Base-by-base conservation (phyloP, 108 stramenopile species). In the Epipyxis sp. region DNA sequence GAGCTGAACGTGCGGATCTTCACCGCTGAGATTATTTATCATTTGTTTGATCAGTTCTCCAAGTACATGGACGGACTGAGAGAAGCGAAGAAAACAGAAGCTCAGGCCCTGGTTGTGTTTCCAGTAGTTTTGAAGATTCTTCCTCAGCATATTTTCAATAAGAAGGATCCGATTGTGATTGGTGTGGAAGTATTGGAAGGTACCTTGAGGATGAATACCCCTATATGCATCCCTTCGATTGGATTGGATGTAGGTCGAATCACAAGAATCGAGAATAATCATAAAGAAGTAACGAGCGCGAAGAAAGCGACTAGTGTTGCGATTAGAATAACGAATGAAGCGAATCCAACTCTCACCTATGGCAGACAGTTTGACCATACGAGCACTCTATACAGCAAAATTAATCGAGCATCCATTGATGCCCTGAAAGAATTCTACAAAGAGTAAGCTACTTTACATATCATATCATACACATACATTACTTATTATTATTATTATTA, bases 1-100 rank as follows among this genome's bases (percentile, higher is more conserved):
- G 94, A 95, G 59, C 85, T 89, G 78, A 89, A 91, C 69, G 96
- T 99, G 13, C 86, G 91, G 37, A 95, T 99, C 78, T 97, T 99
- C 88, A 96, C 95, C 1, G 98, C 98, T 30, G 98, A 99, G 78
- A 99, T 99, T 79, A 99, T 99, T 81, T 99, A 99, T 87, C 98
- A 99, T 84, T 87, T 99, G 67, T 97, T 97, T 77, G 96, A 97
- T 84, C 95, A 95, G 78, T 96, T 96, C 84, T 93, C 94, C 2
- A 80, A 91, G 32, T 93, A 94, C 81, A 92, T 95, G 90, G 92
- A 91, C 59, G 87, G 90, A 20, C 81, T 93, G 3, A 88, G 84
- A 2, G 90, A 90, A 59, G 88, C 87, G 45, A 80, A 90, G 81
- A 85, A 92, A 67, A 89, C 90, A 69, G 94, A 93, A 69, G 92